Evolutionary conservation across 768 basidiomycete genomes (phyloP).

Genomic region (Gautieria morchelliformis): DNA sequence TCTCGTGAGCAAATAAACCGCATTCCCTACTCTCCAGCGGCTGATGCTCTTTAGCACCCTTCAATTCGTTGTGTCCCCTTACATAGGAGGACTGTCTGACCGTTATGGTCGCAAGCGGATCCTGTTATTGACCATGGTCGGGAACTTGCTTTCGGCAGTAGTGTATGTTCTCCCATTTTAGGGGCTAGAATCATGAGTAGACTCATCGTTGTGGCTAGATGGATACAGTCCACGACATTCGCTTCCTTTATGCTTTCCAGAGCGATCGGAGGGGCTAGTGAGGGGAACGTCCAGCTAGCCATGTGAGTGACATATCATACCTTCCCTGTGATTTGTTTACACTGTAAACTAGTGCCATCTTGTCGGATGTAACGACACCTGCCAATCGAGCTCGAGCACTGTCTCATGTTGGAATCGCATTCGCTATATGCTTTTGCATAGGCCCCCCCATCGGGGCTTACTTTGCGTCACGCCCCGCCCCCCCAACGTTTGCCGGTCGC

Average conservation of each 20-base stretch:
- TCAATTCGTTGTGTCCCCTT: constrained; percentile 77
- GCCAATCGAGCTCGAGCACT: constrained; percentile 76
- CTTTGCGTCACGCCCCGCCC: constrained; percentile 81
- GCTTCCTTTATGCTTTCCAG: constrained; percentile 84
- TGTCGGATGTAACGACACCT: constrained; percentile 82
- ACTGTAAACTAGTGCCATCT: constrained; percentile 60
- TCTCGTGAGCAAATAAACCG: constrained; percentile 52
- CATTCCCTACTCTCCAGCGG: constrained; percentile 7
- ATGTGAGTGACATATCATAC: constrained; percentile 48
- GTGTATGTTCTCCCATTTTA: constrained; percentile 41
- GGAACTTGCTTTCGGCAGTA: constrained; percentile 84
- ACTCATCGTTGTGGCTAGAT: constrained; percentile 35
- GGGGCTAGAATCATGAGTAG: background rate
- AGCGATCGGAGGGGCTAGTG: constrained; percentile 85
- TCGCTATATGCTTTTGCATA: constrained; percentile 88
- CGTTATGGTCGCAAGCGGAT: constrained; percentile 81
- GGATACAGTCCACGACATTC: constrained; percentile 86
- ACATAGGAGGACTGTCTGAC: constrained; percentile 79
- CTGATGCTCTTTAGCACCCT: constrained; percentile 36
- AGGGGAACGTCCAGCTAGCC: constrained; percentile 95
- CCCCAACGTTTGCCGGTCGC: constrained; percentile 41
- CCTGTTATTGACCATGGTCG: constrained; percentile 80
- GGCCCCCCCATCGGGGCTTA: constrained; percentile 94
- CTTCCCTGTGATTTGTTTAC: background rate
- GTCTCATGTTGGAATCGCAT: constrained; percentile 91